Base-by-base conservation (phyloP, 345 rosid genomes). In the Salix caprea region DNA sequence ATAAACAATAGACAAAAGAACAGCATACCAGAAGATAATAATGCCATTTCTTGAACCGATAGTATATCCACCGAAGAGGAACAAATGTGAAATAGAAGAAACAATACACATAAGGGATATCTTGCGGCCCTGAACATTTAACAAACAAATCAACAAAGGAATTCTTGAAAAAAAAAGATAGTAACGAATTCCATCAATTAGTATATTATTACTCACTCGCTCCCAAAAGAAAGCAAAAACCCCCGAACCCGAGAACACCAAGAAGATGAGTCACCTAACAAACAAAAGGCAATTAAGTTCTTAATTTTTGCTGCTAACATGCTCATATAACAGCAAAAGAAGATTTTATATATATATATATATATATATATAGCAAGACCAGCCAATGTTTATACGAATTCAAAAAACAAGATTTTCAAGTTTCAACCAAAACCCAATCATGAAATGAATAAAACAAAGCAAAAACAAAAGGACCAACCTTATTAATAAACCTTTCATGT, bases 31-130 rank as follows among this genome's bases (percentile, higher is more conserved):
- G 89, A 76, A 95, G 98, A 87, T 93, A 95, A 82, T 93, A 95
- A 81, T 95, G 99, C 99, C 94, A 90, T 85, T 95, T 95, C 88
- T 95, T 95, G 84, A 82, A 93, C 80, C 99, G 90, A 74, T 95
- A 95, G 82, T 95, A 93, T 69, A 95, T 91, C 99, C 99, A 95
- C 64, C 99, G 89, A 44, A 91, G 96, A 81, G 99, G 99, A 75
- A 95, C 99, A 80, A 95, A 95, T 69, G 67, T 85, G 40, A 95
- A 71, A 80, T 87, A 95, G 86, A 95, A 91, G 44, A 93, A 74
- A 80, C 97, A 95, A 67, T 93, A 95, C 26, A 91, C 93, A 52
- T 91, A 86, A 71, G 94, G 97, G 71, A 90, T 84, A 76, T 93
- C 94, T 34, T 93, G 97, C 9, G 99, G 97, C 76, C 99, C 97